phyloP scores from a whole-genome alignment of 2,329 filamentous ascomycete species.

The Ascochyta clinopodiicola region DNA sequence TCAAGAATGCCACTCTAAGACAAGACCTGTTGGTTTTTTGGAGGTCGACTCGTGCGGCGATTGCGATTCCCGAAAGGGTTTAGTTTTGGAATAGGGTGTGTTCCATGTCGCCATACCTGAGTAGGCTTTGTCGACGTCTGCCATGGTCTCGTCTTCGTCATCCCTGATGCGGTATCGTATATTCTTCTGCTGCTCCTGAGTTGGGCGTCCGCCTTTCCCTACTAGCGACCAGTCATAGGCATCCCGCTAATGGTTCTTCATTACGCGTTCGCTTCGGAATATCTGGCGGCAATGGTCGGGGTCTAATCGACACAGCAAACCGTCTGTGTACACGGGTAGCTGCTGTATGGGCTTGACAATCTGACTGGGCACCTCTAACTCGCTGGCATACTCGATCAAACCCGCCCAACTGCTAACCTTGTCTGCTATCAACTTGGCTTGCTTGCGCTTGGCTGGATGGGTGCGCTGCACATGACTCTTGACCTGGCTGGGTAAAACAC shows the following conservation, averaged over 20 bases:
- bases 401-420: not conserved
- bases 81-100: too few species aligned
- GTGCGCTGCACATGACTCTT: not conserved
- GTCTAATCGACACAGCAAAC: not conserved
- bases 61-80: too few species aligned
- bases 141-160: too few species aligned
- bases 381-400: conserved; percentile 5
- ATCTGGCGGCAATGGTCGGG: conserved; percentile 1
- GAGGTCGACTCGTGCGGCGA: too few species aligned
- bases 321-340: not conserved
- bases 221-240: not conserved
- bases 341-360: not conserved
- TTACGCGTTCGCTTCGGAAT: not conserved
- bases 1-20: too few species aligned
- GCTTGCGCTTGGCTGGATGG: too few species aligned
- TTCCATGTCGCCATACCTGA: too few species aligned
- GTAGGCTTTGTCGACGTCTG: too few species aligned
- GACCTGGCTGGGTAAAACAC: not conserved
- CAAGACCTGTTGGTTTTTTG: too few species aligned
- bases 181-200: not conserved
- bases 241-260: conserved; percentile 8
- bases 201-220: not conserved
- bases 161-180: not conserved
- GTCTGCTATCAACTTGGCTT: not conserved
- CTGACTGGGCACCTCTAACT: conserved; percentile 2